A percentile compares a stretch with the other conserved stretches of the same genome.
These are phyloP conservation scores for Seminavis robusta DNA, from an alignment of 108 stramenopile genomes.

Conservation along the genomic window DNA sequence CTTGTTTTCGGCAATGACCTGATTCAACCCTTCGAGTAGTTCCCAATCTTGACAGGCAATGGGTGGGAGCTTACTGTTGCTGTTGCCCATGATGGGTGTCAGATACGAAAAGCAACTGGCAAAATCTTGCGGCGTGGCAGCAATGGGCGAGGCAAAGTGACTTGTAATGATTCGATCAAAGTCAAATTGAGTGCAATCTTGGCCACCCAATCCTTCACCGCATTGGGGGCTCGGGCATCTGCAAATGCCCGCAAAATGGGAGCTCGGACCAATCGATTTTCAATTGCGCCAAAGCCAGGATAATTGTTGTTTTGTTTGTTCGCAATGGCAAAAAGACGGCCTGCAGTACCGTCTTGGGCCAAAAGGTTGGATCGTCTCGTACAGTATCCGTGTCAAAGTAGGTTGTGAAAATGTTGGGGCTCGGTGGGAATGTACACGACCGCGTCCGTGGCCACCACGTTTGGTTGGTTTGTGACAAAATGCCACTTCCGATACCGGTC, in stretches of 20 bases:
- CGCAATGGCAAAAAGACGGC: slow-evolving; percentile 58
- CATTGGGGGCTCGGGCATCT: slow-evolving; percentile 49
- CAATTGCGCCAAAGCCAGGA: slow-evolving; percentile 51
- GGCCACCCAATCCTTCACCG: slow-evolving; percentile 36
- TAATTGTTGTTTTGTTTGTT: slow-evolving; percentile 7
- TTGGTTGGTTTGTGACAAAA: slow-evolving; percentile 41
- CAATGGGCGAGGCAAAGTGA: slow-evolving; percentile 63
- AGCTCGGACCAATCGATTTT: slow-evolving; percentile 44
- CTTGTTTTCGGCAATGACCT: slow-evolving; percentile 43
- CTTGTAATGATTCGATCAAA: slow-evolving; percentile 61
- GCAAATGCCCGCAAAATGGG: slow-evolving; percentile 59
- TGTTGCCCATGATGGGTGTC: background rate
- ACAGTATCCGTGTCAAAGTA: slow-evolving; percentile 32
- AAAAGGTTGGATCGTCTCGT: slow-evolving; percentile 41
- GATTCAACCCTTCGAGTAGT: slow-evolving; percentile 45
- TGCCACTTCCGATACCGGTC: slow-evolving; percentile 49
- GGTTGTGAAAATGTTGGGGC: slow-evolving; percentile 34
- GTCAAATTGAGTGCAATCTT: slow-evolving; percentile 26
- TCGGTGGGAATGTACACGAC: slow-evolving; percentile 38
- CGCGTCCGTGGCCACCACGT: slow-evolving; percentile 37
- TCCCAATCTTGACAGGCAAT: slow-evolving; percentile 60
- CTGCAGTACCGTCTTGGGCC: slow-evolving; percentile 54
- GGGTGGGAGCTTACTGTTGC: slow-evolving; percentile 27
- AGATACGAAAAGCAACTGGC: slow-evolving; percentile 35
- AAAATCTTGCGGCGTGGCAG: slow-evolving; percentile 33